Evolutionary conservation across 2,329 filamentous ascomycete genomes (phyloP).

Genomic region (Phialophora verrucosa): DNA sequence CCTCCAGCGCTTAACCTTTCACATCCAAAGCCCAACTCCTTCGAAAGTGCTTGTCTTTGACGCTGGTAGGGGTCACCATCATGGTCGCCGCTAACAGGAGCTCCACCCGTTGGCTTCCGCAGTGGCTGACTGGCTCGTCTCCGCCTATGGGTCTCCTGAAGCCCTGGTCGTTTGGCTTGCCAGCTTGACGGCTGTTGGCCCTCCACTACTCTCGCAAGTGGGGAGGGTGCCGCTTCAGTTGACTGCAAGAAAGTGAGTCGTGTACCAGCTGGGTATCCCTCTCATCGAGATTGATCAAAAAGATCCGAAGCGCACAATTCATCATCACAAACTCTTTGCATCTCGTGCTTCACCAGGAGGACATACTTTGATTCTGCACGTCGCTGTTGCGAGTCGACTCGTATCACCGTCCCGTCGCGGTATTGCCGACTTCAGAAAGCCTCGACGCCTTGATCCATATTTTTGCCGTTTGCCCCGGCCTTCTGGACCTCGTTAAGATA

Average conservation of each 20-base stretch:
- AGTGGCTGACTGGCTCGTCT: constrained; percentile 26
- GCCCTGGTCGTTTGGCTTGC: constrained; percentile 17
- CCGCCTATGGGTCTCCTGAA: constrained; percentile 21
- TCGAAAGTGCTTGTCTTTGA: constrained; percentile 18
- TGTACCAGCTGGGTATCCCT: constrained; percentile 6
- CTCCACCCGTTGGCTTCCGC: constrained; percentile 16
- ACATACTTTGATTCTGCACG: neutral
- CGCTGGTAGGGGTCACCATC: constrained; percentile 8
- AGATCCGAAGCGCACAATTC: constrained; percentile 14
- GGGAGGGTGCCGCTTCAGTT: constrained; percentile 12
- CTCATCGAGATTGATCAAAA: constrained; percentile 22
- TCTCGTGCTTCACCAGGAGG: constrained; percentile 3
- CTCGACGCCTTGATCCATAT: constrained; percentile 15
- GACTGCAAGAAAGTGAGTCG: constrained; percentile 22
- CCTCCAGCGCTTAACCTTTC: constrained; percentile 20
- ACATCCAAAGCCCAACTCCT: constrained; percentile 12
- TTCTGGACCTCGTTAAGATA: constrained; percentile 17
- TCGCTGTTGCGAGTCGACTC: neutral
- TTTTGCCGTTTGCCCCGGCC: constrained; percentile 23
- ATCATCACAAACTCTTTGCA: constrained; percentile 10
- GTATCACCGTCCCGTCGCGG: constrained; percentile 21
- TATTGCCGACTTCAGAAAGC: constrained; percentile 1
- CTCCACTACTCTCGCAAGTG: constrained; percentile 3
- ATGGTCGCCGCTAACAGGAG: constrained; percentile 3
- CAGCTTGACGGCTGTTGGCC: constrained; percentile 11